Evolutionary conservation across 257 asterid species (phyloP).

Genomic region (Nicotiana undulata): DNA sequence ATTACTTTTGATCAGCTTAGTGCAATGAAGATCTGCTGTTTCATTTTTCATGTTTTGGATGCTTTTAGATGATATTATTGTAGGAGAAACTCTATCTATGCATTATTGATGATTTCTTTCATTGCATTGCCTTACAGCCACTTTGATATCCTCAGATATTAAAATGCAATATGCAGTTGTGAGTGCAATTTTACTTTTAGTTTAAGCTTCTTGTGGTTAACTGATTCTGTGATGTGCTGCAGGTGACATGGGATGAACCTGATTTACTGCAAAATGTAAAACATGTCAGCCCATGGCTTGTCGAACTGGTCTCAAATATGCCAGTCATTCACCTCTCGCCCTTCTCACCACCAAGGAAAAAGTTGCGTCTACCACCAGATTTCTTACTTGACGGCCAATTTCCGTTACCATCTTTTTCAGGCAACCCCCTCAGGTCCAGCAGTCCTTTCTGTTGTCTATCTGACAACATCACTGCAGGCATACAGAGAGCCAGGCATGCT

Average conservation of each 20-base stretch:
- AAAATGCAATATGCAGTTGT: not conserved
- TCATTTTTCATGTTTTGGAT: not conserved
- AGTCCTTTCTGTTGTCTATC: constrained; percentile 57
- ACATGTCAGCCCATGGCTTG: constrained; percentile 95
- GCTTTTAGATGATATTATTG: not conserved
- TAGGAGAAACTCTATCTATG: not conserved
- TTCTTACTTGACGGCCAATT: constrained; percentile 58
- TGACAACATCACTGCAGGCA: constrained; percentile 82
- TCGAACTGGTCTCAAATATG: constrained; percentile 67
- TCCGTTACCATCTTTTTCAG: constrained; percentile 73
- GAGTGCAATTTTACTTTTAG: not conserved
- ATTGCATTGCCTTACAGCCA: not conserved
- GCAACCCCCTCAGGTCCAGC: constrained; percentile 68
- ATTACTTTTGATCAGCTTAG: not conserved
- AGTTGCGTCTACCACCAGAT: constrained; percentile 53
- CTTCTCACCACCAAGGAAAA: constrained; percentile 71
- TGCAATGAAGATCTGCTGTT: not conserved
- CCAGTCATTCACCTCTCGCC: constrained; percentile 69
- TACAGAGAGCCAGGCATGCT: constrained; percentile 99
- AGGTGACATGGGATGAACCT: constrained; percentile 98
- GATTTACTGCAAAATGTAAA: constrained; percentile 75
- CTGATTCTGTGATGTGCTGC: constrained; percentile 10
- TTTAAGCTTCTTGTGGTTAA: not conserved
- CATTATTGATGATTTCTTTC: not conserved
- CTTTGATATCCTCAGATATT: not conserved